phyloP scores from a whole-genome alignment of 495 filamentous ascomycete species.

The Penicillium manginii region DNA sequence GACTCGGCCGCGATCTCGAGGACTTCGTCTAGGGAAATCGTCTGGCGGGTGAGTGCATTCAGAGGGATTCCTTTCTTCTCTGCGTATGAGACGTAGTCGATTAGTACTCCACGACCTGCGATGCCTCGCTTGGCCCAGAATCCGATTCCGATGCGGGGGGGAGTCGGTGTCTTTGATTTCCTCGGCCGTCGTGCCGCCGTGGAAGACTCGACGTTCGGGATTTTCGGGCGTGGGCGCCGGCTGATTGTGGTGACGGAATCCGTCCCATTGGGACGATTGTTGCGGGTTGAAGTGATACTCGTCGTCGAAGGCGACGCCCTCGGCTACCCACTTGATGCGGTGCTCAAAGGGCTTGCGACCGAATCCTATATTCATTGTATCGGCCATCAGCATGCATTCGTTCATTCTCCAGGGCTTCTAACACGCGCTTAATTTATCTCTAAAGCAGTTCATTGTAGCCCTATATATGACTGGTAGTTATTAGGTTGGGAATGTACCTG shows the following conservation, averaged over 20 bases:
- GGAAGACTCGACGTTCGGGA: constrained; percentile 46
- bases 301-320: constrained; percentile 64
- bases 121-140: constrained; percentile 55
- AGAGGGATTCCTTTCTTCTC: constrained; percentile 49
- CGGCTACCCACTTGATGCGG: constrained; percentile 54
- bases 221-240: constrained; percentile 41
- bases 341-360: constrained; percentile 59
- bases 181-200: constrained; percentile 54
- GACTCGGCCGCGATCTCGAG: constrained; percentile 56
- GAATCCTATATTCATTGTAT: constrained; percentile 45
- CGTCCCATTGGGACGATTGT: constrained; percentile 78
- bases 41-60: constrained; percentile 62
- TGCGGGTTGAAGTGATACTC: constrained; percentile 77
- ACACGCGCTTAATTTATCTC: too few species aligned
- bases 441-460: too few species aligned
- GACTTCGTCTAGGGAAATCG: constrained; percentile 60
- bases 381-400: neutral
- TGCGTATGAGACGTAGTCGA: constrained; percentile 58
- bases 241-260: constrained; percentile 62
- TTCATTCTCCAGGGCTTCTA: neutral
- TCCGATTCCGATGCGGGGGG: constrained; percentile 55
- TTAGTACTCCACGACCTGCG: constrained; percentile 58
- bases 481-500: constrained; percentile 26
- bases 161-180: constrained; percentile 58
- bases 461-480: too few species aligned